These are phyloP conservation scores for Akanthomyces lecanii DNA, from an alignment of 2,329 filamentous ascomycete species.

Conservation along the genomic window DNA sequence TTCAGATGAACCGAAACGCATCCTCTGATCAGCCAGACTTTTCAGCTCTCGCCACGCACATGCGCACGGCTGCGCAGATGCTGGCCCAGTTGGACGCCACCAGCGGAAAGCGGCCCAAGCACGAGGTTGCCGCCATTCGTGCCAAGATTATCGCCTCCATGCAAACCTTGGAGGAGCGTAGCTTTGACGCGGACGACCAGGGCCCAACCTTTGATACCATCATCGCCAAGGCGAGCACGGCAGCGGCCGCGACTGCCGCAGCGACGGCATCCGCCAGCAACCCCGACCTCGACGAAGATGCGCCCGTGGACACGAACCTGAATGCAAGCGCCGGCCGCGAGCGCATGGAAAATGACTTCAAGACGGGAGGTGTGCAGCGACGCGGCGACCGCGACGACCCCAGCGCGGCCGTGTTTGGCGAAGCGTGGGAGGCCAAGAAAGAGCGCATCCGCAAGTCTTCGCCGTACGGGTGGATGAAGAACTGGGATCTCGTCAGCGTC, in stretches of 20 bases:
- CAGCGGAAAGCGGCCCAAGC: slow-evolving; percentile 71
- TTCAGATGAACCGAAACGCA: slow-evolving; percentile 51
- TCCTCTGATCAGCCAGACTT: slow-evolving; percentile 71
- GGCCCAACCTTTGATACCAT: slow-evolving; percentile 77
- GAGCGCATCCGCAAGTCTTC: slow-evolving; percentile 80
- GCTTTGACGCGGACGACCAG: slow-evolving; percentile 70
- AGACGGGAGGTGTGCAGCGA: slow-evolving; percentile 76
- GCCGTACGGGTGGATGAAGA: slow-evolving; percentile 84
- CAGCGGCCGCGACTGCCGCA: slow-evolving; percentile 40
- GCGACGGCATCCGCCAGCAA: slow-evolving; percentile 35
- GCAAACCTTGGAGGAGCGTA: slow-evolving; percentile 83
- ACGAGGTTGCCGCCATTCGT: slow-evolving; percentile 78
- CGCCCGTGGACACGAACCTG: slow-evolving; percentile 47
- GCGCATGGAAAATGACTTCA: slow-evolving; percentile 85
- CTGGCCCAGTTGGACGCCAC: slow-evolving; percentile 77
- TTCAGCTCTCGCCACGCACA: slow-evolving; percentile 77
- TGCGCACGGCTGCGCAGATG: slow-evolving; percentile 85
- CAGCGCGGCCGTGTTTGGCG: slow-evolving; percentile 79
- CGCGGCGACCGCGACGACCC: slow-evolving; percentile 81
- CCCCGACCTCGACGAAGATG: slow-evolving; percentile 54
- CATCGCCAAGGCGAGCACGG: slow-evolving; percentile 65
- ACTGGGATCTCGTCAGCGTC: slow-evolving; percentile 82
- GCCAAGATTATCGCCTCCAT: slow-evolving; percentile 87
- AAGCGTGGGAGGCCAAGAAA: slow-evolving; percentile 80
- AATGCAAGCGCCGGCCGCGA: slow-evolving; percentile 72